Evolutionary conservation across 2,329 filamentous ascomycete species (phyloP), one percentile per base, ranked within the genome.

Genomic region (Fusarium equiseti): DNA sequence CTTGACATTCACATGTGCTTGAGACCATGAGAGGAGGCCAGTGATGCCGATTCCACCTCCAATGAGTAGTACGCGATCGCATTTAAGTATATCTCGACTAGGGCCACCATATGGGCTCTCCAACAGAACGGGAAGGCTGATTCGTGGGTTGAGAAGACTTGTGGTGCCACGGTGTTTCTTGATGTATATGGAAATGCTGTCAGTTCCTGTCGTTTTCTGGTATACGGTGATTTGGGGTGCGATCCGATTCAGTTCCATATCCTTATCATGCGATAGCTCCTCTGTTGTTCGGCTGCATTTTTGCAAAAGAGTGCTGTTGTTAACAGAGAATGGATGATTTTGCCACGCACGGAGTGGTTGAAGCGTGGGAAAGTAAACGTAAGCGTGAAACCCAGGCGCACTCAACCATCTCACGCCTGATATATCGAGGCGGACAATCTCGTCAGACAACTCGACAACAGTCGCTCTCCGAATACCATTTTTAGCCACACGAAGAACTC

Each of bases 151-250:
- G 10, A 38, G 35, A 2, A 38, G 35, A 38, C 35, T n/a, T n/a
- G 35, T 38, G 1, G 35, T 38, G 2, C 35, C 35, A 0, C 6
- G 18, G 18, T 38, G 35, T 12, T n/a, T 38, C 18, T 38, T 38
- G 10, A 38, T n/a, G 2, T 38, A 38, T 0, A n/a, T n/a, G 0
- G 35, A n/a, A 0, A 38, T 38, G 0, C 35, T n/a, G 4, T 38
- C 18, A 4, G 18, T 38, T 38, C 35, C 35, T n/a, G 35, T n/a
- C 1, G 35, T 3, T n/a, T n/a, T 38, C 18, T 38, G 35, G 3
- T 18, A n/a, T 38, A 38, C 10, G 10, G 35, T n/a, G 0, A n/a
- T n/a, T 12, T 38, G 35, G 12, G 18, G 35, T 2, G 18, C 35
- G 2, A 18, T 11, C 18, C 35, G 10, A 12, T 38, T 12, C 10